These are phyloP conservation scores for Annulohypoxylon nitens DNA, from an alignment of 495 filamentous ascomycete species.

Conservation along the genomic window DNA sequence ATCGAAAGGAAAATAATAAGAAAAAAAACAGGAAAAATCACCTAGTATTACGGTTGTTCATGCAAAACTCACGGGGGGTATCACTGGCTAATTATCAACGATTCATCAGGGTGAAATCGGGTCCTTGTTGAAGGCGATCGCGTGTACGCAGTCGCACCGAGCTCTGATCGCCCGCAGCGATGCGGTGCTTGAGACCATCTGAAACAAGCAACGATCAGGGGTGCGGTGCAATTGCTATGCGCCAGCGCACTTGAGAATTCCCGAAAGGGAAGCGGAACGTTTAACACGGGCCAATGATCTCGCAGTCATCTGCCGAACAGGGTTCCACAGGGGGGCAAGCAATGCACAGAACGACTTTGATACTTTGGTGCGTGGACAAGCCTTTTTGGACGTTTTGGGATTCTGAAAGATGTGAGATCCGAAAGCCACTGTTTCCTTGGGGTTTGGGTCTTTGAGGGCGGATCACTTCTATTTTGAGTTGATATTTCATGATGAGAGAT, in stretches of 20 bases:
- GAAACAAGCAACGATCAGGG: slow-evolving; percentile 49
- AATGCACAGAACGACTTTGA: slow-evolving; percentile 13
- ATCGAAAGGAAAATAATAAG: slow-evolving; percentile 13
- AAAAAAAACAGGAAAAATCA: slow-evolving; percentile 38
- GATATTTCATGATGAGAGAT: slow-evolving; percentile 3
- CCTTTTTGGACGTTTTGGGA: slow-evolving; percentile 21
- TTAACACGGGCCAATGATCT: slow-evolving; percentile 30
- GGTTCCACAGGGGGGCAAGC: slow-evolving; percentile 24
- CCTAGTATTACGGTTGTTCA: slow-evolving; percentile 23
- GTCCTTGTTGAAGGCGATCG: slow-evolving; percentile 30
- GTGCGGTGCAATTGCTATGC: slow-evolving; percentile 23
- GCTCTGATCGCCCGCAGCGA: slow-evolving; percentile 43
- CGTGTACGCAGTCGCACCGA: slow-evolving; percentile 19
- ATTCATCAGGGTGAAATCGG: slow-evolving; percentile 36
- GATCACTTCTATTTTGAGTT: slow-evolving; percentile 25
- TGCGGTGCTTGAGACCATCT: slow-evolving; percentile 44
- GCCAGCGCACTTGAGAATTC: slow-evolving; percentile 15
- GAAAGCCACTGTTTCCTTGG: slow-evolving; percentile 7
- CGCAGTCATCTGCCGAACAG: slow-evolving; percentile 32
- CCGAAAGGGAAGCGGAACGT: slow-evolving; percentile 27
- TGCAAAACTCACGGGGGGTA: slow-evolving; percentile 33
- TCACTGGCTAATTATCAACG: slow-evolving; percentile 43
- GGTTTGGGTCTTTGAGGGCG: slow-evolving; percentile 9
- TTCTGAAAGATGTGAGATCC: slow-evolving; percentile 17
- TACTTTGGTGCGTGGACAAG: slow-evolving; percentile 29